Evolutionary conservation across 2,329 filamentous ascomycete species (phyloP).

Genomic region (Amesomyces nigricolor): DNA sequence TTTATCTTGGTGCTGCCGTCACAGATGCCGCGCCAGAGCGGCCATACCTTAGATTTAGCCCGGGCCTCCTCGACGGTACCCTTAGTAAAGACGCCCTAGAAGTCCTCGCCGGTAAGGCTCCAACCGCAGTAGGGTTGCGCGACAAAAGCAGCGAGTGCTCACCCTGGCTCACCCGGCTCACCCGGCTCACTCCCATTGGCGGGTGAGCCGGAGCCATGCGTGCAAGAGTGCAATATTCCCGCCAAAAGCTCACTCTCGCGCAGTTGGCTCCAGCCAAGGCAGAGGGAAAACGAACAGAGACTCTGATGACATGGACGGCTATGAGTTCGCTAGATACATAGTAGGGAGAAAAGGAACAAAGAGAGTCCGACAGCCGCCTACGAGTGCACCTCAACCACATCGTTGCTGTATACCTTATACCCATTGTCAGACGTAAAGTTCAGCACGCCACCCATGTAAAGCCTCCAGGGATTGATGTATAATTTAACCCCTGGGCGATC

Average conservation of each 20-base stretch:
- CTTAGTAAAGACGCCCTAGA: neutral
- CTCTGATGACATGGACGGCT: no score
- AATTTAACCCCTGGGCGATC: neutral
- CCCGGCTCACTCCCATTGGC: neutral
- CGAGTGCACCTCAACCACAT: neutral
- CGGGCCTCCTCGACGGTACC: neutral
- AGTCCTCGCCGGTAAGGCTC: constrained; percentile 2
- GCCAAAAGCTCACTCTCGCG: no score
- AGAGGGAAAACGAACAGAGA: no score
- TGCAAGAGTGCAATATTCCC: neutral
- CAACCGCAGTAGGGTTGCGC: neutral
- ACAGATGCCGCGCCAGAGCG: constrained; percentile 3
- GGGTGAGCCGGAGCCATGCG: neutral
- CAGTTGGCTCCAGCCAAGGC: no score
- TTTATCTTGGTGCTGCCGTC: constrained; percentile 2
- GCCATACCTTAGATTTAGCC: constrained; percentile 3
- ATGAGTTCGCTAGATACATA: no score
- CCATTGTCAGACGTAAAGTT: neutral
- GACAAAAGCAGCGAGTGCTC: no score
- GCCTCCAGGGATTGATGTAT: neutral
- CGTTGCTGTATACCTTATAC: neutral
- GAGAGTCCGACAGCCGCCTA: no score
- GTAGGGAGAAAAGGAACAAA: no score
- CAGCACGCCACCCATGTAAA: neutral
- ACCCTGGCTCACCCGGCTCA: constrained; percentile 2